Conservation (phyloP, 345 rosid genomes). For the Melastoma malabathricum region DNA sequence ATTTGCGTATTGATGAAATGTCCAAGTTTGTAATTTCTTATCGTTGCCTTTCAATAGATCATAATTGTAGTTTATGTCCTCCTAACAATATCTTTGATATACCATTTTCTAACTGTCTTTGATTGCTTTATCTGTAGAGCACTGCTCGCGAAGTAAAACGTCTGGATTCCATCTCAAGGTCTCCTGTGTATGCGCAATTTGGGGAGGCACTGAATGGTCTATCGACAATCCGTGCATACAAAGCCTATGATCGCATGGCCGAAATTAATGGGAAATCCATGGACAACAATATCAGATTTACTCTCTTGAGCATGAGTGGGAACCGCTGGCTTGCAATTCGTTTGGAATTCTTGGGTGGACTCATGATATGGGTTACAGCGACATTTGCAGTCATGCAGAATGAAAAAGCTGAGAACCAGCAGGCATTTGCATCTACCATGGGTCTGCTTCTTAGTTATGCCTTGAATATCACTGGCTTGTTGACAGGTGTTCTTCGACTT, state of each 20-base stretch:
- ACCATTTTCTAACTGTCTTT: too few species aligned
- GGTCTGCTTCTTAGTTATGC: slow-evolving; percentile 98
- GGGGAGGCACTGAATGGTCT: slow-evolving; percentile 97
- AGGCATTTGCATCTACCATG: slow-evolving; percentile 90
- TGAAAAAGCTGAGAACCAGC: slow-evolving; percentile 72
- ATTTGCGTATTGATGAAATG: too few species aligned
- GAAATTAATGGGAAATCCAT: slow-evolving; percentile 78
- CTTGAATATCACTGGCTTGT: slow-evolving; percentile 65
- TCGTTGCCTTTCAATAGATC: too few species aligned
- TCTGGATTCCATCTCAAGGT: slow-evolving; percentile 78
- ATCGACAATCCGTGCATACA: slow-evolving; percentile 84
- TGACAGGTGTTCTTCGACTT: slow-evolving; percentile 84
- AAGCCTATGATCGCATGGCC: slow-evolving; percentile 95
- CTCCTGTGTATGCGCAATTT: slow-evolving; percentile 99
- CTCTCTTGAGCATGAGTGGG: slow-evolving; percentile 80
- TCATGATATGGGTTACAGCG: slow-evolving; percentile 99
- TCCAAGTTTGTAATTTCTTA: too few species aligned
- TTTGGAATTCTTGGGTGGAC: slow-evolving; percentile 81
- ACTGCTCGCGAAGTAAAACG: slow-evolving; percentile 98
- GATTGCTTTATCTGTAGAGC: slow-evolving; percentile 34
- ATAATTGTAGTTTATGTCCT: too few species aligned
- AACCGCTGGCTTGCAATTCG: slow-evolving; percentile 99
- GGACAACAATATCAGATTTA: slow-evolving; percentile 88
- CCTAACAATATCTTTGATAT: too few species aligned
- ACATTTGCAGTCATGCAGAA: slow-evolving; percentile 97